Evolutionary conservation across 2,329 filamentous ascomycete genomes (phyloP), one percentile per base, ranked within the genome.

Genomic region (Diplodia sapinea): DNA sequence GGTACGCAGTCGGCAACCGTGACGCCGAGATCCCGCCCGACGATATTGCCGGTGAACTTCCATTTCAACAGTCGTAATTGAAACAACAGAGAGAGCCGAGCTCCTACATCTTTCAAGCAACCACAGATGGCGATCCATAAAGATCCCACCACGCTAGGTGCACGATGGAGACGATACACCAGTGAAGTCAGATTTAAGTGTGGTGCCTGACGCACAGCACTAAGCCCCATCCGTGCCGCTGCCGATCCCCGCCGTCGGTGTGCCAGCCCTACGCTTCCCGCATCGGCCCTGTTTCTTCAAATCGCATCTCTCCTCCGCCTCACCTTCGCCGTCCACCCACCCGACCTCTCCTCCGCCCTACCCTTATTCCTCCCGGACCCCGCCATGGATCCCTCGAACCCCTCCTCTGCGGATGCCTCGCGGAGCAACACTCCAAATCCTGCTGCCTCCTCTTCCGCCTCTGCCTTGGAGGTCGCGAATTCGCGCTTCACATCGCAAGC

Each of bases 401-500:
- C 66, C 38, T 70, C 73, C 9, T 74, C 74, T 15, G 67, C 59
- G 40, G 57, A 66, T n/a, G 69, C 68, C 11, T 76, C 75, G 26
- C 76, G 79, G 33, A 79, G 77, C 49, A 81, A 81, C 23, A 84
- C 82, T 33, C 82, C 77, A 50, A 79, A 82, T 67, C 80, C 82
- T 15, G 9, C 43, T 47, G 31, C 59, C 17, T 31, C 59, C 43
- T 20, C 43, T 4, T 8, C 43, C 11, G 47, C 59, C 43, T 47
- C 43, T 7, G 43, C 43, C 9, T 20, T 47, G 43, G 71, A 72
- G n/a, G 70, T 69, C 50, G 72, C 72, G 20, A 84, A 86, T 67
- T 59, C 66, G 26, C 88, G 90, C 70, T 97, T 96, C 79, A 89
- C 89, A 1, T 84, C 89, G 51, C 91, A 94, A 75, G 89, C 89